Conservation (phyloP, 2,329 filamentous ascomycete species). For the Venturiaceae sp. region DNA sequence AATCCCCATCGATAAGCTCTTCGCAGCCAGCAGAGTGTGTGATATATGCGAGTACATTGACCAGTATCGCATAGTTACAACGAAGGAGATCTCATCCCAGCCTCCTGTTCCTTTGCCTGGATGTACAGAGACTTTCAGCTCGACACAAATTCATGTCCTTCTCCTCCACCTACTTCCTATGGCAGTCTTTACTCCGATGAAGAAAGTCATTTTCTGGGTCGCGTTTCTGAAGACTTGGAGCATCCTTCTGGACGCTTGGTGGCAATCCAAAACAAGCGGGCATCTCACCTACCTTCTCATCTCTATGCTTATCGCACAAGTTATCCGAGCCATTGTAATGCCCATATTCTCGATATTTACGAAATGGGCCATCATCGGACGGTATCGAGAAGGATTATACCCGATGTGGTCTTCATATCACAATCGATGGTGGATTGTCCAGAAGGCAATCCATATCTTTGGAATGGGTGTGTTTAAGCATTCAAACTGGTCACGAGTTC, state of each 20-base stretch:
- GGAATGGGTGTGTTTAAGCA: constrained; percentile 38
- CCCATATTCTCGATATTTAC: constrained; percentile 39
- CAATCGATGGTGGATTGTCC: constrained; percentile 48
- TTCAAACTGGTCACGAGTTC: constrained; percentile 27
- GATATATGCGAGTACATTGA: constrained; percentile 30
- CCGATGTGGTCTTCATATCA: constrained; percentile 53
- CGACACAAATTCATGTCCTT: constrained; percentile 39
- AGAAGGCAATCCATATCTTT: constrained; percentile 42
- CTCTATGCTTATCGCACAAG: constrained; percentile 33
- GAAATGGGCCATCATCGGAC: constrained; percentile 48
- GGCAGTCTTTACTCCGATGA: constrained; percentile 39
- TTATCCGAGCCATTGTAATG: constrained; percentile 28
- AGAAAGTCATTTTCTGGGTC: constrained; percentile 43
- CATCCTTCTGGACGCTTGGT: constrained; percentile 28
- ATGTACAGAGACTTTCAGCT: constrained; percentile 32
- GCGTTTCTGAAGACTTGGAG: constrained; percentile 39
- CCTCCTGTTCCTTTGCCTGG: constrained; percentile 22
- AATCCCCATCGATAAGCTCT: constrained; percentile 42
- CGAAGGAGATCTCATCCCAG: constrained; percentile 9
- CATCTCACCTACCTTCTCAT: constrained; percentile 40
- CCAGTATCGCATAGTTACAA: constrained; percentile 14
- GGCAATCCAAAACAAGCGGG: constrained; percentile 31
- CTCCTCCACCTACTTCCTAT: constrained; percentile 42
- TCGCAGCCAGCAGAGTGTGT: constrained; percentile 37
- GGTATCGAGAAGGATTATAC: constrained; percentile 42